Evolutionary conservation across 345 rosid species (phyloP), one percentile per base, ranked within the genome.

Genomic region (Orychophragmus violaceus): DNA sequence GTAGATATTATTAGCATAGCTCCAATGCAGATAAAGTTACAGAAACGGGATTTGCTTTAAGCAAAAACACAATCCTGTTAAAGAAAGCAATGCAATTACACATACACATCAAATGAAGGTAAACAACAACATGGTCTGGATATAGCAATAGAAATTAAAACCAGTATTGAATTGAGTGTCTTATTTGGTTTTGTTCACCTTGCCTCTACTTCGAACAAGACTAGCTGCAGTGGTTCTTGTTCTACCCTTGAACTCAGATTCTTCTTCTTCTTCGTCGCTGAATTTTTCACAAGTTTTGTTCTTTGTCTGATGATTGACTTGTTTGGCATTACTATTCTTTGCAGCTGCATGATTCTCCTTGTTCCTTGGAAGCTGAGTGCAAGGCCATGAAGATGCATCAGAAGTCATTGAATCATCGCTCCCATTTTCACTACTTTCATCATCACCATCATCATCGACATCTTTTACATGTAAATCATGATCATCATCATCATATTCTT

Each of bases 351-450:
- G 74, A 78, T 78, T 68, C 68, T 59, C 64, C 55, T 46, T 70
- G 39, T 44, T 56, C 27, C 59, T 52, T 62, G 72, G 66, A 72
- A 62, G 59, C 53, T 83, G 78, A 57, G 59, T 80, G 29, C 80
- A 80, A 59, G 86, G 90, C 59, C 90, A 82, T 30, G 94, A 87
- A 22, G 90, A 85, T 27, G 94, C 94, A 75, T 87, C 94, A 24
- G 94, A 87, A 27, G 84, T 80, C 94, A 87, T 83, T 5, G 94
- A 87, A 45, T 87, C 94, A 78, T 85, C 87, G 14, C 87, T 84
- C 73, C 76, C 72, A 50, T 61, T 62, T n/a, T 52, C 68, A 45
- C 74, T 45, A 65, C 39, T 35, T 49, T 71, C 72, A 48, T 48
- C 29, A 46, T n/a, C 66, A 44, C 1, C 69, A 19, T 27, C 46